These are phyloP conservation scores for Hyaloraphidium curvatum DNA, from an alignment of 192 early-diverging fungal species.

Conservation along the genomic window DNA sequence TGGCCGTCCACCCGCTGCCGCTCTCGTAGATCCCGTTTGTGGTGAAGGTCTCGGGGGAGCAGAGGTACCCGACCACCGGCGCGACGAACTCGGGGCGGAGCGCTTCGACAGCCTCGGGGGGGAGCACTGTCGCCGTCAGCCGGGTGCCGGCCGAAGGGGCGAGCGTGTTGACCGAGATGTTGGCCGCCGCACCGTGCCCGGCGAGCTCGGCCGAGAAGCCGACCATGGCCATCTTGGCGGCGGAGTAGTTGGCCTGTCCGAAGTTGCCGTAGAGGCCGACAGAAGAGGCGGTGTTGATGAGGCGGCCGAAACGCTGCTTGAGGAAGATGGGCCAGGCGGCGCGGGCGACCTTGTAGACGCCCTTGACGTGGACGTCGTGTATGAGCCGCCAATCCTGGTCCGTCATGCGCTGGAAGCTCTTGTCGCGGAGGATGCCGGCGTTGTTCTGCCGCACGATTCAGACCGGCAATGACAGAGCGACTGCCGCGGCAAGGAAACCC, in stretches of 20 bases:
- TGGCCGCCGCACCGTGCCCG: slow-evolving; percentile 81
- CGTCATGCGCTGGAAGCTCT: slow-evolving; percentile 76
- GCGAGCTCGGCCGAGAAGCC: slow-evolving; percentile 73
- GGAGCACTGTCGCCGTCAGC: slow-evolving; percentile 91
- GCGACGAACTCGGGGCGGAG: slow-evolving; percentile 94
- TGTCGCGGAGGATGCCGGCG: slow-evolving; percentile 92
- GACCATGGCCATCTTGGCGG: not conserved
- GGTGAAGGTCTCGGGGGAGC: slow-evolving; percentile 64
- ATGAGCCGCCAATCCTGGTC: slow-evolving; percentile 90
- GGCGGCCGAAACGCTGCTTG: not conserved
- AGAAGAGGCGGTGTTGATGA: slow-evolving; percentile 38
- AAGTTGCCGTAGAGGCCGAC: slow-evolving; percentile 88
- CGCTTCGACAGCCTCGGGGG: slow-evolving; percentile 79
- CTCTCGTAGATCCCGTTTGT: slow-evolving; percentile 45
- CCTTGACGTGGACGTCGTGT: slow-evolving; percentile 23
- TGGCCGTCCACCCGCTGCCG: slow-evolving; percentile 34
- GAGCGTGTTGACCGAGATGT: slow-evolving; percentile 72
- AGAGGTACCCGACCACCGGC: slow-evolving; percentile 76
- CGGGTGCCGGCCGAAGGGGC: slow-evolving; percentile 92
- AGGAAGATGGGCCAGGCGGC: not conserved
- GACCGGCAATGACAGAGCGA: too few species aligned
- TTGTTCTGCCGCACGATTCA: slow-evolving; percentile 43
- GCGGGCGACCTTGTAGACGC: slow-evolving; percentile 81
- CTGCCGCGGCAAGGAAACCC: too few species aligned
- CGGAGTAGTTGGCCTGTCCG: slow-evolving; percentile 89